These are phyloP conservation scores for Suhomyces faveliae DNA, from an alignment of 805 yeast species.

Conservation along the genomic window DNA sequence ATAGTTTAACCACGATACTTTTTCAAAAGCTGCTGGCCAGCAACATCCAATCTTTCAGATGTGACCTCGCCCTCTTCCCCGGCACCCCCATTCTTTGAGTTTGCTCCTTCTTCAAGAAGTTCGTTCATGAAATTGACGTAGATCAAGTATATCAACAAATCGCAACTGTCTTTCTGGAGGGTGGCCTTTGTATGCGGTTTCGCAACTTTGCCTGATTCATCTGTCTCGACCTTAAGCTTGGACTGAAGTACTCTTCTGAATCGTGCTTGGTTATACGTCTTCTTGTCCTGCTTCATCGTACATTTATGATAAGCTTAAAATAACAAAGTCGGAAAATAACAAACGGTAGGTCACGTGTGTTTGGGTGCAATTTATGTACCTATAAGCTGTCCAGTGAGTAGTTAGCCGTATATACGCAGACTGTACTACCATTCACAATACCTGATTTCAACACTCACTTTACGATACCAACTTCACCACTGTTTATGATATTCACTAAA, in stretches of 20 bases:
- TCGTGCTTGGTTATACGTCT: slow-evolving; percentile 17
- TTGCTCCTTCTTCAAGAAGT: slow-evolving; percentile 39
- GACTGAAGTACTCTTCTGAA: slow-evolving; percentile 21
- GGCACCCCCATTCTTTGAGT: slow-evolving; percentile 35
- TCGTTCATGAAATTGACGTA: slow-evolving; percentile 46
- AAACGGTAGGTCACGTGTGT: neutral
- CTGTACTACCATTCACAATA: too few relatives aligned
- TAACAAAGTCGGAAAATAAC: neutral
- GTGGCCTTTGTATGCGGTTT: slow-evolving; percentile 7
- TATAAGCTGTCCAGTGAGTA: too few relatives aligned
- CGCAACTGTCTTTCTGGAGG: slow-evolving; percentile 39
- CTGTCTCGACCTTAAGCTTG: slow-evolving; percentile 12
- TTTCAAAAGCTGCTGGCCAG: slow-evolving; percentile 29
- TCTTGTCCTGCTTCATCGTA: slow-evolving; percentile 3
- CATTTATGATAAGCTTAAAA: neutral
- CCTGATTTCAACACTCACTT: too few relatives aligned
- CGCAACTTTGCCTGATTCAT: slow-evolving; percentile 1
- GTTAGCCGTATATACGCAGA: too few relatives aligned
- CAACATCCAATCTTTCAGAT: slow-evolving; percentile 39
- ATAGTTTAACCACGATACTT: slow-evolving; percentile 34
- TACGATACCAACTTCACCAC: too few relatives aligned
- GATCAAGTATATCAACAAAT: slow-evolving; percentile 45
- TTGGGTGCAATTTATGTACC: neutral
- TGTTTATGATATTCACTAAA: too few relatives aligned
- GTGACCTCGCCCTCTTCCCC: slow-evolving; percentile 33